These are phyloP conservation scores for Venturia pyrina DNA, from an alignment of 2,329 filamentous ascomycete species.

Conservation along the genomic window DNA sequence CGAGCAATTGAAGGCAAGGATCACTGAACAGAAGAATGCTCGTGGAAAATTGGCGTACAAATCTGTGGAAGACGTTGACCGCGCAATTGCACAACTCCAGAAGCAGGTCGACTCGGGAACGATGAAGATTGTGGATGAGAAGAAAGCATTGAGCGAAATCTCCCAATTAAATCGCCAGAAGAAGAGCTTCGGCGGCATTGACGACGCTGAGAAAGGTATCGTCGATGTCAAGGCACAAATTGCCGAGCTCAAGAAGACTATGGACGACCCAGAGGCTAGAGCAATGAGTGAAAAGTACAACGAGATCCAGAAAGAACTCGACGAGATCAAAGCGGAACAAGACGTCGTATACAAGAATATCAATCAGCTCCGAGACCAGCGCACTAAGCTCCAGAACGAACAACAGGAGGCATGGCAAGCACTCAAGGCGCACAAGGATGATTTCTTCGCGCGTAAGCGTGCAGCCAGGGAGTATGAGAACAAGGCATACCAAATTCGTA, in stretches of 20 bases:
- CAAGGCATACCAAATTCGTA: slow-evolving; percentile 64
- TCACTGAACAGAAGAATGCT: slow-evolving; percentile 77
- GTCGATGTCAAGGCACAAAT: slow-evolving; percentile 81
- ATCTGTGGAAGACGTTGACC: slow-evolving; percentile 77
- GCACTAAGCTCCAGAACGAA: slow-evolving; percentile 69
- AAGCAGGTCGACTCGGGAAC: slow-evolving; percentile 77
- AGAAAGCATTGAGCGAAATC: slow-evolving; percentile 80
- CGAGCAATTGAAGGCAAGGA: slow-evolving; percentile 74
- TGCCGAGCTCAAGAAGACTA: slow-evolving; percentile 73
- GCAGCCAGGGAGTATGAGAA: slow-evolving; percentile 78
- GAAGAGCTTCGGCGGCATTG: slow-evolving; percentile 82
- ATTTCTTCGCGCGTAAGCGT: slow-evolving; percentile 71
- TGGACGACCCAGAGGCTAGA: slow-evolving; percentile 87
- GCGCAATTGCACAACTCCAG: slow-evolving; percentile 69
- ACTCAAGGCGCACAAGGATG: slow-evolving; percentile 81
- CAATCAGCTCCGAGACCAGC: slow-evolving; percentile 74
- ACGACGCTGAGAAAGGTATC: slow-evolving; percentile 79
- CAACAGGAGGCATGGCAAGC: slow-evolving; percentile 78
- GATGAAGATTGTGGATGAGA: slow-evolving; percentile 96
- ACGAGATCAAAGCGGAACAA: slow-evolving; percentile 83
- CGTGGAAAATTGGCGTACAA: slow-evolving; percentile 76
- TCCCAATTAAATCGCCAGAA: slow-evolving; percentile 75
- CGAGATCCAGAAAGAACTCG: slow-evolving; percentile 76
- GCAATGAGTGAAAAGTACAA: slow-evolving; percentile 80
- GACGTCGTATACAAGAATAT: slow-evolving; percentile 85